Percentiles rank a stretch among this genome's conserved stretches.
Evolutionary conservation across 306 rosid genomes (phyloP).

Genomic region (Betula pendula): DNA sequence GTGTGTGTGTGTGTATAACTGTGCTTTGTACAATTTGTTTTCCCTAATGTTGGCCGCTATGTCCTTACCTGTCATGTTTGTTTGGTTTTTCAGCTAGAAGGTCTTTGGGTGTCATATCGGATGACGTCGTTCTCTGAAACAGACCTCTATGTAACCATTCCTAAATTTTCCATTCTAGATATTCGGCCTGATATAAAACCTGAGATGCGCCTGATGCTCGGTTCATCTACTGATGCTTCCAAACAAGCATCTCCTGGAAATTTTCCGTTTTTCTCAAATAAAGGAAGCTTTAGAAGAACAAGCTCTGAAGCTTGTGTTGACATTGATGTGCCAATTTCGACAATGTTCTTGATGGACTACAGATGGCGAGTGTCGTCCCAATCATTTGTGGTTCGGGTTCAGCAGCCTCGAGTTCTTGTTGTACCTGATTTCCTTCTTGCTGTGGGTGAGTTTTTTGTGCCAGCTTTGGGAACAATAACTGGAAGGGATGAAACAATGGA

Average conservation of each 20-base stretch:
- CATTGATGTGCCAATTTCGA: conserved; percentile 66
- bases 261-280: conserved; percentile 49
- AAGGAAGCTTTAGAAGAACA: conserved; percentile 48
- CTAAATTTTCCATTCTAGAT: conserved; percentile 80
- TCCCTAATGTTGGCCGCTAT: background rate
- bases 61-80: conserved; percentile 22
- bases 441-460: conserved; percentile 92
- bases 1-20: background rate
- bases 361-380: conserved; percentile 83
- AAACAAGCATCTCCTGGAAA: conserved; percentile 66
- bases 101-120: conserved; percentile 92
- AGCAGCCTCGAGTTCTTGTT: conserved; percentile 95
- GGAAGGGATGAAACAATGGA: conserved; percentile 95
- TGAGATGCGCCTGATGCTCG: conserved; percentile 99
- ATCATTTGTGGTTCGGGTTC: conserved; percentile 83
- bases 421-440: conserved; percentile 98
- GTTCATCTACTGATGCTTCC: conserved; percentile 75
- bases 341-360: conserved; percentile 92
- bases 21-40: background rate
- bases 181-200: conserved; percentile 85
- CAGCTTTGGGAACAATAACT: conserved; percentile 80
- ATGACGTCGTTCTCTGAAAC: conserved; percentile 88
- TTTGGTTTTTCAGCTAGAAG: conserved; percentile 72
- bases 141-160: conserved; percentile 87
- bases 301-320: conserved; percentile 42